Base-by-base conservation (phyloP, 345 rosid genomes). In the Angophora floribunda region DNA sequence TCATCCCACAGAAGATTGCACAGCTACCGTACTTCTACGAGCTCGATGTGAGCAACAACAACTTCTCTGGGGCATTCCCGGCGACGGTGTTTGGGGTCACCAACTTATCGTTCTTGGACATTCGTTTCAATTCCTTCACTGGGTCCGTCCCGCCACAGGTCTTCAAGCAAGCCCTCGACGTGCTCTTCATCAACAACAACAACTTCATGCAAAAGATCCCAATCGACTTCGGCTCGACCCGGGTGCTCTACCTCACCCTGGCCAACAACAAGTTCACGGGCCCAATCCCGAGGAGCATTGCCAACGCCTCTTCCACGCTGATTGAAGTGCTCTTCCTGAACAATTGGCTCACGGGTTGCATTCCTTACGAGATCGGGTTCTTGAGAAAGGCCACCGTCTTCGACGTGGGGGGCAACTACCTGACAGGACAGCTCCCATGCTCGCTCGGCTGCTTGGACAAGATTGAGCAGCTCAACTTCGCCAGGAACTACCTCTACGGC, bases 31-130 rank as follows among this genome's bases (percentile, higher is more conserved):
- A 88, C 41, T 51, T 88, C 6, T 88, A 88, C 65, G 87, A 88
- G 63, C 91, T 96, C 11, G 98, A 96, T 89, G 87, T 95, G 22
- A 95, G 98, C 87, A 96, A 93, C 90, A 96, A 95, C 52, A 91
- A 94, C 10, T 96, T 96, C 51, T 95, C 95, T 51, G 98, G 96
- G 11, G n/a, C 87, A 57, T 92, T 93, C n/a, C 95, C 93, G 1
- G 16, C 45, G 30, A 53, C 86, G 3, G 86, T 93, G 44, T 89
- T 93, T 6, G 50, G 67, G 52, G 90, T 90, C 51, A 32, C 67
- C 22, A 84, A 50, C n/a, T 86, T 92, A 6, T 70, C 91, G 0
- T 92, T 91, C 90, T 49, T 93, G 75, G 95, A 93, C 36, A 88
- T 93, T 52, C 92, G 95, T 12, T 93, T 63, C 88, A 93, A 93